phyloP scores from a whole-genome alignment of 257 asterid genomes.

The Galeopsis tetrahit region DNA sequence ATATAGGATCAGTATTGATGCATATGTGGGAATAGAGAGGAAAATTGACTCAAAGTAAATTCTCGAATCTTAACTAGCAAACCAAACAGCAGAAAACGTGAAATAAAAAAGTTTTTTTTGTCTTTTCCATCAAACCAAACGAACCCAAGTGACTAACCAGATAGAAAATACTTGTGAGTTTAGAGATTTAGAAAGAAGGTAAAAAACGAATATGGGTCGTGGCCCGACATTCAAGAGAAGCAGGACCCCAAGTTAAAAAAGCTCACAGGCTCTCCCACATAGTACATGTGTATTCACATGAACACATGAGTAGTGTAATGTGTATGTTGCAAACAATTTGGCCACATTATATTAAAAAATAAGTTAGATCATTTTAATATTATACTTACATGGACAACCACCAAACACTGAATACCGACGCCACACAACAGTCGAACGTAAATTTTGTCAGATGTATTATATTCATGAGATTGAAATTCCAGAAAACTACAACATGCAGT shows the following conservation, averaged over 20 bases:
- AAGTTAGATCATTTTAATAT: no score
- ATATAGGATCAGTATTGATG: no score
- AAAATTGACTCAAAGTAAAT: no score
- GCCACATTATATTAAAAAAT: neutral
- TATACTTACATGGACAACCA: neutral
- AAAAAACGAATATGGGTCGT: constrained; percentile 16
- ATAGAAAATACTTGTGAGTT: no score
- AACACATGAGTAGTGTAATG: constrained; percentile 9
- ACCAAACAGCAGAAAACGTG: no score
- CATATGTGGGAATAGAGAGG: no score
- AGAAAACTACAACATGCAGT: constrained; percentile 26
- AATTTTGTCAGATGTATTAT: no score
- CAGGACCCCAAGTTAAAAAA: constrained; percentile 33
- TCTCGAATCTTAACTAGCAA: no score
- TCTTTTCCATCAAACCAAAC: no score
- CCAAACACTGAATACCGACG: constrained; percentile 10
- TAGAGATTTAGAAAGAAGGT: neutral
- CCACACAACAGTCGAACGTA: constrained; percentile 14
- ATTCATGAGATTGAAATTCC: constrained; percentile 8
- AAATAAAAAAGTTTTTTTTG: no score
- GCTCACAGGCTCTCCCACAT: constrained; percentile 39
- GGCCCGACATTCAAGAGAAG: constrained; percentile 36
- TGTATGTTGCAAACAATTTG: constrained; percentile 30
- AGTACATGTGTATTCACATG: constrained; percentile 17
- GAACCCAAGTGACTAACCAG: no score